Percentiles rank a stretch among this genome's conserved stretches.
Evolutionary conservation across 768 basidiomycete species (phyloP).

Genomic region (Chalciporus piperatus): DNA sequence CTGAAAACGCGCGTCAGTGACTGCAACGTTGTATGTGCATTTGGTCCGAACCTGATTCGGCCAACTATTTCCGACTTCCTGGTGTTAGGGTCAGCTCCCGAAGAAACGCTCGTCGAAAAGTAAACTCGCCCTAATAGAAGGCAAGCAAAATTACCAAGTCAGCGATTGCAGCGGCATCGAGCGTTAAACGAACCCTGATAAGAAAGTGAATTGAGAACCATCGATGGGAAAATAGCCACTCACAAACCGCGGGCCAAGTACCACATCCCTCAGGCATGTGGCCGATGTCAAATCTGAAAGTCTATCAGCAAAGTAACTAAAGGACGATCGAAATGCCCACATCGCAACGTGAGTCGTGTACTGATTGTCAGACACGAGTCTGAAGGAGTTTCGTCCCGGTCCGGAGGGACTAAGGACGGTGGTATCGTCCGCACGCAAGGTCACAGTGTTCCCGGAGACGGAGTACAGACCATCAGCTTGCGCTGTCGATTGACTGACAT

Average conservation of each 20-base stretch:
- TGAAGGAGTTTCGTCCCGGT: slow-evolving; percentile 37
- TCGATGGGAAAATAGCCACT: slow-evolving; percentile 3
- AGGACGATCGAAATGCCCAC: slow-evolving; percentile 10
- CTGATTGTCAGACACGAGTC: slow-evolving; percentile 29
- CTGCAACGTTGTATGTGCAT: not conserved
- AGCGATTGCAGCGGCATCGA: not conserved
- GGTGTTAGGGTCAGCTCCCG: not conserved
- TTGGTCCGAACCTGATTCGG: slow-evolving; percentile 15
- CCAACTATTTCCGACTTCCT: slow-evolving; percentile 30
- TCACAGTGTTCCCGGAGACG: slow-evolving; percentile 41
- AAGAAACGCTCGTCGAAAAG: not conserved
- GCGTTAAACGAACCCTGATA: slow-evolving; percentile 23
- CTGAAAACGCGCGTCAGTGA: slow-evolving; percentile 4
- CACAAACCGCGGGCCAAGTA: slow-evolving; percentile 38
- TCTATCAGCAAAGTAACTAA: not conserved
- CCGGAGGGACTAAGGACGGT: slow-evolving; percentile 29
- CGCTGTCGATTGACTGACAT: slow-evolving; percentile 48
- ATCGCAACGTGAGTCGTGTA: slow-evolving; percentile 36
- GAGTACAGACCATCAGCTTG: slow-evolving; percentile 54
- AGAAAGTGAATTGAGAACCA: not conserved
- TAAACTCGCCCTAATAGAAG: slow-evolving; percentile 24
- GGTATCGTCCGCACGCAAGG: slow-evolving; percentile 31
- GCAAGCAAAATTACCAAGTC: not conserved
- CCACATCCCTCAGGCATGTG: slow-evolving; percentile 41
- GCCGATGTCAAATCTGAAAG: slow-evolving; percentile 31